Conservation (phyloP, 1,284 basidiomycete genomes). For the Trametes hirsuta region DNA sequence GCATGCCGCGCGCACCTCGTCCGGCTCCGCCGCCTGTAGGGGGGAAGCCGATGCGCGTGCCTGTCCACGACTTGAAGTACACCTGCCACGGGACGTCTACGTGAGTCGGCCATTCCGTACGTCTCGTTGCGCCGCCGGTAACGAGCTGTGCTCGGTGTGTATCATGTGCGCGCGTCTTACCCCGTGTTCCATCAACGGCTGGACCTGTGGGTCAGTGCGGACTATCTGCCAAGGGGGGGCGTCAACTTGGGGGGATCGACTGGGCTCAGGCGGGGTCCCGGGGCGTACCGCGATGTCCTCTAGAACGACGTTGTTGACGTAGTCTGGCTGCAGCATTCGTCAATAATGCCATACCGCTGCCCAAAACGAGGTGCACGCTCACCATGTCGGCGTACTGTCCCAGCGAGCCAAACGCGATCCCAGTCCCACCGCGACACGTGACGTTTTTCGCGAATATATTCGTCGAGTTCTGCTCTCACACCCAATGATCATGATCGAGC, state of each 20-base stretch:
- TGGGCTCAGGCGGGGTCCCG: background rate
- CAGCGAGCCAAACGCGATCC: conserved; percentile 65
- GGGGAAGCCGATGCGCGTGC: conserved; percentile 54
- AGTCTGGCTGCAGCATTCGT: conserved; percentile 45
- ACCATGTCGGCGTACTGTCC: conserved; percentile 63
- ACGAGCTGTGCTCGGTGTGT: conserved; percentile 11
- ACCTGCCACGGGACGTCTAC: conserved; percentile 38
- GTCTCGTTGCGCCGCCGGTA: background rate
- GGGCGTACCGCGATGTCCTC: conserved; percentile 48
- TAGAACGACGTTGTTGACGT: conserved; percentile 58
- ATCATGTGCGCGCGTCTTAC: conserved; percentile 33
- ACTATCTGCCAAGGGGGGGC: conserved; percentile 39
- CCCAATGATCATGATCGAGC: no score
- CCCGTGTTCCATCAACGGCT: conserved; percentile 58
- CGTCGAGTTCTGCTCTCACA: conserved; percentile 51
- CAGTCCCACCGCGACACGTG: conserved; percentile 64
- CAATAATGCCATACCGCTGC: background rate
- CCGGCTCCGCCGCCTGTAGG: conserved; percentile 70
- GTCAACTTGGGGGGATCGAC: no score
- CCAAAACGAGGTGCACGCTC: conserved; percentile 14
- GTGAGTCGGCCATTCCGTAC: background rate
- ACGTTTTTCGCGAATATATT: conserved; percentile 54
- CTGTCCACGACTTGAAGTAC: conserved; percentile 71
- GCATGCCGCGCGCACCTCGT: conserved; percentile 37
- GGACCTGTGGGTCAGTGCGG: conserved; percentile 45